Evolutionary conservation across 495 filamentous ascomycete species (phyloP).

Genomic region (Gamarada debralockiae): DNA sequence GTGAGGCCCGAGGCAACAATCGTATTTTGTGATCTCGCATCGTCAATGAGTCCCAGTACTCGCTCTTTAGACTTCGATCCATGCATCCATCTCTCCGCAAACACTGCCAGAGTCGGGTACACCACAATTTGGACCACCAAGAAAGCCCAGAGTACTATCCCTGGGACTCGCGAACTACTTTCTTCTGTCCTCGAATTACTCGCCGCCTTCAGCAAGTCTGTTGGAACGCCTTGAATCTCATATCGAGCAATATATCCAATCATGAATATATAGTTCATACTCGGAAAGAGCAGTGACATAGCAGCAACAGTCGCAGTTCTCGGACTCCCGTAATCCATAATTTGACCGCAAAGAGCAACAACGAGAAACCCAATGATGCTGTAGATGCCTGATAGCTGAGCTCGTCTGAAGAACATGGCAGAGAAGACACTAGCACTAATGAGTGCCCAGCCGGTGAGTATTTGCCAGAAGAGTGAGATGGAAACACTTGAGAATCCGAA

Average conservation of each 20-base stretch:
- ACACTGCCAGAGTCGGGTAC: not conserved
- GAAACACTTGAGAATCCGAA: not conserved
- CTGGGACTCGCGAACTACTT: not conserved
- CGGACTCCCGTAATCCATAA: not conserved
- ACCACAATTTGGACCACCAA: not conserved
- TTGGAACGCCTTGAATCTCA: not conserved
- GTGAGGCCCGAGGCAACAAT: not conserved
- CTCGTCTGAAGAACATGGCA: not conserved
- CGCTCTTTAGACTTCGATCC: not conserved
- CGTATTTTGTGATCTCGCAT: not conserved
- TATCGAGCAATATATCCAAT: not conserved
- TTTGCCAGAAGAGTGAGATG: not conserved
- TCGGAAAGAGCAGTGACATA: not conserved
- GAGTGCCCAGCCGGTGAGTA: not conserved
- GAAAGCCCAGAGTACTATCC: not conserved
- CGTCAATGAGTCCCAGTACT: not conserved
- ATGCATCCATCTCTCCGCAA: not conserved
- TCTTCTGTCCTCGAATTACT: not conserved
- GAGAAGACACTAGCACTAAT: not conserved
- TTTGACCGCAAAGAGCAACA: not conserved
- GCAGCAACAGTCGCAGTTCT: not conserved
- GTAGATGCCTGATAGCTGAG: not conserved
- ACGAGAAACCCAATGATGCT: not conserved
- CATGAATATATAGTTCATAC: not conserved
- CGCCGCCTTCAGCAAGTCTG: not conserved